Percentiles rank a stretch among this genome's conserved stretches.
These are phyloP conservation scores for Chytriomyces hyalinus DNA, from an alignment of 192 early-diverging fungal genomes.

Conservation along the genomic window DNA sequence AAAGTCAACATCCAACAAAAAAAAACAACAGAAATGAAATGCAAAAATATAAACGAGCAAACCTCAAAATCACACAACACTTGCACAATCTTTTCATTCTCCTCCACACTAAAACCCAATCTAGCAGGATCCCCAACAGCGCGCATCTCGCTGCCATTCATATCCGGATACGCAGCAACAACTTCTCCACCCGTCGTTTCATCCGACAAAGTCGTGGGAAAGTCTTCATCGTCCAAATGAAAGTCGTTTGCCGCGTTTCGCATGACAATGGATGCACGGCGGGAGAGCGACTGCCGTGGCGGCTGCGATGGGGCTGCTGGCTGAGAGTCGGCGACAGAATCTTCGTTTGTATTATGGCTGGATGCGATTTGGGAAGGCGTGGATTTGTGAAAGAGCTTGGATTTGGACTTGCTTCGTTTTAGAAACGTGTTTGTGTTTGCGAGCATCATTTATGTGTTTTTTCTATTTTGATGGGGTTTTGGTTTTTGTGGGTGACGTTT, in stretches of 20 bases:
- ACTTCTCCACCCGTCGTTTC: constrained; percentile 29
- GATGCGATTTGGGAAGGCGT: neutral
- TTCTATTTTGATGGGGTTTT: too few species aligned
- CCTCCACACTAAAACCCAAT: constrained; percentile 16
- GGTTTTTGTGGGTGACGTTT: too few species aligned
- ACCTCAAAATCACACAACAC: constrained; percentile 55
- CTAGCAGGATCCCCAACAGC: neutral
- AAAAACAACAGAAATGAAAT: neutral
- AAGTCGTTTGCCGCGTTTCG: neutral
- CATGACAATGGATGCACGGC: constrained; percentile 9
- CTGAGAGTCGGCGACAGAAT: neutral
- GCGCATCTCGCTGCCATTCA: neutral
- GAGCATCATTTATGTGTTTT: neutral
- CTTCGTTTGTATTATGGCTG: neutral
- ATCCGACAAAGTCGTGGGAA: neutral
- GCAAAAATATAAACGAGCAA: neutral
- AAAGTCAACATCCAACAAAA: neutral
- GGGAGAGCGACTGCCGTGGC: constrained; percentile 9
- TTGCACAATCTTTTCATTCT: constrained; percentile 40
- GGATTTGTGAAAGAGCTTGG: neutral
- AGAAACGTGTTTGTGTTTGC: neutral
- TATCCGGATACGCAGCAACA: neutral
- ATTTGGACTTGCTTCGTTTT: neutral
- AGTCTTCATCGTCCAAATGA: neutral
- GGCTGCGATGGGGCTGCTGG: neutral